Evolutionary conservation across 1,284 basidiomycete genomes (phyloP).

Genomic region (Butyriboletus appendiculatus): DNA sequence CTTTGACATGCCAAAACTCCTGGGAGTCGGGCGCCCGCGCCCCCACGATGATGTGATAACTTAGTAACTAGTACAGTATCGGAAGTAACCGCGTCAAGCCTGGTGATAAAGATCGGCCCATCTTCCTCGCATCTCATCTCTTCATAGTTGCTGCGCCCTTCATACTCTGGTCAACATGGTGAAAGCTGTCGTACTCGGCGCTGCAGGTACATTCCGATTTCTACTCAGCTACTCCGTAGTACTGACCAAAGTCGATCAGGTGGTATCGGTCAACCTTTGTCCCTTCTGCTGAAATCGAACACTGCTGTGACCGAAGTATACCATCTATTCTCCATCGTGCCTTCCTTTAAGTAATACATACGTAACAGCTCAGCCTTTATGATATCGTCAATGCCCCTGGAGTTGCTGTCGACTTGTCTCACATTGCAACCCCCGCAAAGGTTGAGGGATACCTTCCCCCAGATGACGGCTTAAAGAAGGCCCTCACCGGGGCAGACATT

Average conservation of each 20-base stretch:
- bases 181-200: conserved; percentile 92
- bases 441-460: conserved; percentile 75
- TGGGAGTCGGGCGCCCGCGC: too few relatives aligned
- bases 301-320: conserved; percentile 75
- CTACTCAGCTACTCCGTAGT: background rate
- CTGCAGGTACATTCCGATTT: conserved; percentile 62
- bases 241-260: conserved; percentile 43
- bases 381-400: conserved; percentile 98
- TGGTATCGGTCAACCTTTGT: conserved; percentile 92
- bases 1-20: too few relatives aligned
- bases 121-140: background rate
- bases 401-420: conserved; percentile 92
- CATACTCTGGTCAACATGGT: conserved; percentile 58
- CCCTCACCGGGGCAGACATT: conserved; percentile 83
- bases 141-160: conserved; percentile 42
- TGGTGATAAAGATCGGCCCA: conserved; percentile 23
- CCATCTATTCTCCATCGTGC: background rate
- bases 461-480: conserved; percentile 82
- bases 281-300: conserved; percentile 88
- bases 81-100: conserved; percentile 16
- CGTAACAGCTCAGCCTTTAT: conserved; percentile 74
- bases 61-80: too few relatives aligned
- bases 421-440: conserved; percentile 81
- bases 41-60: too few relatives aligned
- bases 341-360: background rate